Conservation (phyloP, 768 basidiomycete genomes). For the Mycena rosella region DNA sequence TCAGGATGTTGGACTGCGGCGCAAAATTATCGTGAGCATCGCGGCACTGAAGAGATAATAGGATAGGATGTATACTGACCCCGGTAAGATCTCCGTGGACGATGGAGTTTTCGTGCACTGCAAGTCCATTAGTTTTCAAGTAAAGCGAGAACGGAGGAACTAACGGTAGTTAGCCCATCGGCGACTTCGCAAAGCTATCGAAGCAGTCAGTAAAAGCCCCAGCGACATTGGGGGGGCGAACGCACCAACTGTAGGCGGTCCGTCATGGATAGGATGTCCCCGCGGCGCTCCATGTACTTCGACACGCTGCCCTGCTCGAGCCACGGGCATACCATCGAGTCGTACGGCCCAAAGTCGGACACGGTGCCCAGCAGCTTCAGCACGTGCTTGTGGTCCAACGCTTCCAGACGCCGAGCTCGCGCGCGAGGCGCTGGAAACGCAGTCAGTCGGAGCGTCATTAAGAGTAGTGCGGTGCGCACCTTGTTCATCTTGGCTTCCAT, state of each 20-base stretch:
- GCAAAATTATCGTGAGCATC: conserved; percentile 18
- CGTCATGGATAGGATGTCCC: conserved; percentile 50
- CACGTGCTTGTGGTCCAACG: conserved; percentile 55
- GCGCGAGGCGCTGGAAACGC: conserved; percentile 46
- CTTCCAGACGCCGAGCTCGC: conserved; percentile 55
- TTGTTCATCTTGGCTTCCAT: conserved; percentile 48
- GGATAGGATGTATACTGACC: conserved; percentile 47
- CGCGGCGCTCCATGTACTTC: conserved; percentile 52
- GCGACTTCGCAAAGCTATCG: conserved; percentile 55
- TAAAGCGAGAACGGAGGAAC: conserved; percentile 26
- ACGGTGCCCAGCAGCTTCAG: conserved; percentile 51
- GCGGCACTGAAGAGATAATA: not conserved
- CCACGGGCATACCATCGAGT: conserved; percentile 58
- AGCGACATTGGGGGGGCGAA: too few species aligned
- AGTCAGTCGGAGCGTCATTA: not conserved
- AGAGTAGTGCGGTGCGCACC: too few species aligned
- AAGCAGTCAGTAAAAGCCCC: too few species aligned
- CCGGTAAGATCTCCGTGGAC: conserved; percentile 60
- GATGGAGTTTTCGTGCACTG: conserved; percentile 54
- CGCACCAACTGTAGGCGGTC: conserved; percentile 53
- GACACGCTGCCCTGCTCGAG: conserved; percentile 53
- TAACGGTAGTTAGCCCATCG: conserved; percentile 55
- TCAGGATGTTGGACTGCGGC: conserved; percentile 59
- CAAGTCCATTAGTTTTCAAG: not conserved
- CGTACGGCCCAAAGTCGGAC: conserved; percentile 54